phyloP scores from a whole-genome alignment of 305 asterid genomes.

The Caryopteris hybrid region DNA sequence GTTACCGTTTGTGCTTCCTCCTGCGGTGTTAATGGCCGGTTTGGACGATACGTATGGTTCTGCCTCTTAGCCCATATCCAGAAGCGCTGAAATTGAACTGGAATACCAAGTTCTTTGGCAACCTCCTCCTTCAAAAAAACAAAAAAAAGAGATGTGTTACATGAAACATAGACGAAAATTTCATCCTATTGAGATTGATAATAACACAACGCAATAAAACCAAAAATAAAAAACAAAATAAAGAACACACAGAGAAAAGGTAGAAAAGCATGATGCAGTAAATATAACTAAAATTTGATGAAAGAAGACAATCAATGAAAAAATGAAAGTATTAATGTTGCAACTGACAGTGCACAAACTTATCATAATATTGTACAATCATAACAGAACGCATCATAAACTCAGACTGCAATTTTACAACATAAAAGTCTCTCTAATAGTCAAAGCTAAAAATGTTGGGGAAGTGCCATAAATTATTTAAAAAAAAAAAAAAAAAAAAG shows the following conservation, averaged over 20 bases:
- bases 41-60: slow-evolving; percentile 90
- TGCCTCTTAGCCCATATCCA: slow-evolving; percentile 97
- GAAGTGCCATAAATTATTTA: not conserved
- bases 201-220: not conserved
- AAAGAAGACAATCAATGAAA: not conserved
- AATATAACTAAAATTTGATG: not conserved
- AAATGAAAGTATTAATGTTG: not conserved
- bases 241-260: not conserved
- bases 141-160: not conserved
- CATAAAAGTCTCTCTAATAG: not conserved
- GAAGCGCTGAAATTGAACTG: slow-evolving; percentile 80
- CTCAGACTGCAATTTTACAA: not conserved
- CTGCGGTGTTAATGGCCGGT: slow-evolving; percentile 74
- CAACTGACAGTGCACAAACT: not conserved
- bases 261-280: not conserved
- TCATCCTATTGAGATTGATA: not conserved
- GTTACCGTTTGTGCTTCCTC: slow-evolving; percentile 82
- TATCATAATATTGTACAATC: not conserved
- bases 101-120: slow-evolving; percentile 81
- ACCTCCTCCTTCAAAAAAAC: slow-evolving; percentile 74
- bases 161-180: not conserved
- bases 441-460: not conserved
- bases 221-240: not conserved
- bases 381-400: not conserved
- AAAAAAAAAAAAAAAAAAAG: too few relatives aligned